These are phyloP conservation scores for Spinellus fusiger DNA, from an alignment of 192 early-diverging fungal genomes.

Conservation along the genomic window DNA sequence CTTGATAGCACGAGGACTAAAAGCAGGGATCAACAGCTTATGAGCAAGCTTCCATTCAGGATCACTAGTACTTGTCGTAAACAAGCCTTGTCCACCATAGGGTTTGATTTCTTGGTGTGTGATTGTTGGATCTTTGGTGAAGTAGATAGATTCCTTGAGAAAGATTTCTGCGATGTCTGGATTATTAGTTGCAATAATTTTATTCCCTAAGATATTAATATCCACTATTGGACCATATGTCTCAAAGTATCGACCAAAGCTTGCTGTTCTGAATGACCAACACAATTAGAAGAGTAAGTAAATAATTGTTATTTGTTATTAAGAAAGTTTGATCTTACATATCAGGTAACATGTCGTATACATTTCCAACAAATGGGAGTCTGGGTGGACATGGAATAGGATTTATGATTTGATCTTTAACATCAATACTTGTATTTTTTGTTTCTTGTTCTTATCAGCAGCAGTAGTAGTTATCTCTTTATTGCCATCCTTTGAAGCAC, in stretches of 20 bases:
- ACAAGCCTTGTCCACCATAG: slow-evolving; percentile 42
- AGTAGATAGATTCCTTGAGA: slow-evolving; percentile 42
- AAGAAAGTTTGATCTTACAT: slow-evolving; percentile 1
- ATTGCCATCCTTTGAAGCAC: neutral
- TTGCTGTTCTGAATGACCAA: neutral
- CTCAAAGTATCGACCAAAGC: slow-evolving; percentile 22
- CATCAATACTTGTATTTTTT: slow-evolving; percentile 7
- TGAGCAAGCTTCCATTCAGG: slow-evolving; percentile 53
- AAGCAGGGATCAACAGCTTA: slow-evolving; percentile 54
- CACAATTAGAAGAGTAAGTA: neutral
- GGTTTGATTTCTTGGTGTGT: slow-evolving; percentile 36
- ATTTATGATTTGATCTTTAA: slow-evolving; percentile 1
- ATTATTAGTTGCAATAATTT: slow-evolving; percentile 28
- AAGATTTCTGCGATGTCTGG: slow-evolving; percentile 37
- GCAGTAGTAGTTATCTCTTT: neutral
- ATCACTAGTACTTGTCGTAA: slow-evolving; percentile 43
- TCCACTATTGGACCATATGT: slow-evolving; percentile 34
- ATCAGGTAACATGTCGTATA: slow-evolving; percentile 19
- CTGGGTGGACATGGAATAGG: neutral
- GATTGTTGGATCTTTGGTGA: slow-evolving; percentile 37
- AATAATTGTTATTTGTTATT: neutral
- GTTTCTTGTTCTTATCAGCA: slow-evolving; percentile 6
- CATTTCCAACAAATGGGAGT: slow-evolving; percentile 16
- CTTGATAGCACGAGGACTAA: slow-evolving; percentile 36
- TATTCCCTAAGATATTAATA: slow-evolving; percentile 5